Evolutionary conservation across 2,329 filamentous ascomycete species (phyloP).

Genomic region (Celoporthe dispersa): DNA sequence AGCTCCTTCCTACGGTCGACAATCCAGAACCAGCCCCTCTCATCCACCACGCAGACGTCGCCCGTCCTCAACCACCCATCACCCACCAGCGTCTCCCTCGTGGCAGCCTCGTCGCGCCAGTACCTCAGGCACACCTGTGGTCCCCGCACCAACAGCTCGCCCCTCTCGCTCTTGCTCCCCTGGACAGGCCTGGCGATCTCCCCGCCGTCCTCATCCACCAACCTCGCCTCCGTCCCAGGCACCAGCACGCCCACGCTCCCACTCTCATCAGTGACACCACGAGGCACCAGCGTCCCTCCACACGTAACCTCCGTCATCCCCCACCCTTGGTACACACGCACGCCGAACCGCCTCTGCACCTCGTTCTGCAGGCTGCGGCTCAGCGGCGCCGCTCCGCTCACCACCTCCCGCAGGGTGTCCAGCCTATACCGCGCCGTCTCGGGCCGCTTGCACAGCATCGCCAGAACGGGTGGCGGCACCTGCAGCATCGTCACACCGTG

Average conservation of each 20-base stretch:
- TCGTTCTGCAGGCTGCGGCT: slow-evolving; percentile 48
- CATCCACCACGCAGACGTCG: slow-evolving; percentile 41
- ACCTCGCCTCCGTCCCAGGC: slow-evolving; percentile 57
- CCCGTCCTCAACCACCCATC: slow-evolving; percentile 65
- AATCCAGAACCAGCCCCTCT: slow-evolving; percentile 50
- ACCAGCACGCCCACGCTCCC: slow-evolving; percentile 57
- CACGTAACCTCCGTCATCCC: slow-evolving; percentile 63
- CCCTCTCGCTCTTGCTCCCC: slow-evolving; percentile 45
- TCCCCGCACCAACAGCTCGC: slow-evolving; percentile 58
- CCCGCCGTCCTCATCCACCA: slow-evolving; percentile 57
- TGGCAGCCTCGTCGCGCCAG: slow-evolving; percentile 60
- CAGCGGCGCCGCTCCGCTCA: slow-evolving; percentile 59
- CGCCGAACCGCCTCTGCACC: slow-evolving; percentile 47
- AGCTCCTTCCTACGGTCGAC: slow-evolving; percentile 57
- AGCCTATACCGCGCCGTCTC: slow-evolving; percentile 57
- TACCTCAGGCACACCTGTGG: slow-evolving; percentile 64
- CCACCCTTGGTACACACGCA: slow-evolving; percentile 57
- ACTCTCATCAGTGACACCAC: slow-evolving; percentile 43
- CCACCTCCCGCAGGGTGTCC: slow-evolving; percentile 50
- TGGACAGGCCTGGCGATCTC: slow-evolving; percentile 44
- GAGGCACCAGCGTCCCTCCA: slow-evolving; percentile 48
- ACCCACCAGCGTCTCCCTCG: slow-evolving; percentile 51
- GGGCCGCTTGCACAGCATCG: slow-evolving; percentile 63
- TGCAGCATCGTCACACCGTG: slow-evolving; percentile 58
- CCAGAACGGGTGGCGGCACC: slow-evolving; percentile 61